Percentiles rank a stretch among this genome's conserved stretches.
Conservation (phyloP, 2,329 filamentous ascomycete species). For the Juglanconis oblonga region DNA sequence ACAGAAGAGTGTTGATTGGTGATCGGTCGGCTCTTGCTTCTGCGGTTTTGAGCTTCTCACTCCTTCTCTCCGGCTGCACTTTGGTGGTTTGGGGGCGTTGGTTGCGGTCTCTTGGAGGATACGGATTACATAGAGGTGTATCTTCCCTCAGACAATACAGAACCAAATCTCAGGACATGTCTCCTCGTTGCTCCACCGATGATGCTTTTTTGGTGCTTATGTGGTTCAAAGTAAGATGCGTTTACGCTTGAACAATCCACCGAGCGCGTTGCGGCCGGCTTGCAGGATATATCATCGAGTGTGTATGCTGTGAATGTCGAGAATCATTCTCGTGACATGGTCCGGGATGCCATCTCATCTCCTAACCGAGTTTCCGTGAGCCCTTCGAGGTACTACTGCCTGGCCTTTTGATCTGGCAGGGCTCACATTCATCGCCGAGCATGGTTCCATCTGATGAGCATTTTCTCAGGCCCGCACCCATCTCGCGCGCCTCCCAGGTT, state of each 20-base stretch:
- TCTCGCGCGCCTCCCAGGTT: neutral
- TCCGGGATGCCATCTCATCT: neutral
- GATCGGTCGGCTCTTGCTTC: constrained; percentile 16
- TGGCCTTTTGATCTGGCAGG: neutral
- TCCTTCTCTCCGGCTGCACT: constrained; percentile 7
- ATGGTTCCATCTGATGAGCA: neutral
- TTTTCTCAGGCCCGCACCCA: neutral
- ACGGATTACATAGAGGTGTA: constrained; percentile 16
- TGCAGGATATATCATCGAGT: neutral
- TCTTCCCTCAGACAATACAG: constrained; percentile 13
- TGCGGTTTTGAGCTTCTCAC: constrained; percentile 11
- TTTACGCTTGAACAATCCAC: neutral
- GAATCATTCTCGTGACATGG: neutral
- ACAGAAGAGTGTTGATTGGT: constrained; percentile 13
- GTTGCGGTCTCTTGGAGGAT: constrained; percentile 13
- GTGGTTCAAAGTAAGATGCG: neutral
- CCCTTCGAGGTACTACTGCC: neutral
- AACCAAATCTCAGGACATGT: constrained; percentile 1
- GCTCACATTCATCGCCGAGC: neutral
- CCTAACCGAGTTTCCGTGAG: neutral
- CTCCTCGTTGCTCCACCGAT: neutral
- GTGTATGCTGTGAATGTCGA: neutral
- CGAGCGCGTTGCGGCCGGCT: neutral
- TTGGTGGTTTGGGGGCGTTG: constrained; percentile 9
- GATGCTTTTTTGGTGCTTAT: neutral